Evolutionary conservation across 805 yeast species (phyloP).

Genomic region (Suhomyces kilbournensis): DNA sequence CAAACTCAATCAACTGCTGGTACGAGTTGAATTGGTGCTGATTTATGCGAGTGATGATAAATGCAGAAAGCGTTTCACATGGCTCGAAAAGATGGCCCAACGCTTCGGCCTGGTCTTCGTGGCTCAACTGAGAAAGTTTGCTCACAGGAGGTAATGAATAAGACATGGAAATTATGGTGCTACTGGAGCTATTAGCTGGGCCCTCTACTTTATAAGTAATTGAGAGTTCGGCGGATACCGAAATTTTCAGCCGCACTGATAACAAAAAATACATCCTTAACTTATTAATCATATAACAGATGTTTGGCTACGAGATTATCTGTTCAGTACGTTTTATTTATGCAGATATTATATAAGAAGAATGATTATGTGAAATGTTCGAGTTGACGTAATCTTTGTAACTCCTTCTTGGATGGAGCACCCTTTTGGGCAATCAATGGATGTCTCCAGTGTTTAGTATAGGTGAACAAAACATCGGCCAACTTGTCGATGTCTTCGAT

Average conservation of each 20-base stretch:
- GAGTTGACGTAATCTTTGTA: conserved; percentile 41
- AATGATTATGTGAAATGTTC: conserved; percentile 42
- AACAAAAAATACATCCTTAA: not conserved
- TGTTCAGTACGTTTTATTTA: not conserved
- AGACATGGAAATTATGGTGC: not conserved
- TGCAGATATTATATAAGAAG: not conserved
- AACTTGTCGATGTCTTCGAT: conserved; percentile 43
- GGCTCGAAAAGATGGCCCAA: conserved; percentile 65
- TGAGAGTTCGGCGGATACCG: not conserved
- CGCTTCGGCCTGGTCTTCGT: conserved; percentile 32
- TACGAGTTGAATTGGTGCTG: conserved; percentile 17
- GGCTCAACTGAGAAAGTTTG: conserved; percentile 13
- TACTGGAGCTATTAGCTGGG: not conserved
- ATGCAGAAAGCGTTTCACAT: conserved; percentile 44
- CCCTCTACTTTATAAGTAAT: not conserved
- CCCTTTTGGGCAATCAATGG: conserved; percentile 47
- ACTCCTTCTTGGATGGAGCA: conserved; percentile 39
- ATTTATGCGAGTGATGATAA: conserved; percentile 28
- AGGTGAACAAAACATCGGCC: conserved; percentile 44
- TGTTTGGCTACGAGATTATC: too few relatives aligned
- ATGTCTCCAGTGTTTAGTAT: conserved; percentile 49
- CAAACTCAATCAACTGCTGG: conserved; percentile 42
- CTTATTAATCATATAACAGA: too few relatives aligned
- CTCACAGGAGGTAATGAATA: conserved; percentile 1
- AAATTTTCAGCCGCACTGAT: not conserved